Percentiles rank a stretch among this genome's conserved stretches.
Evolutionary conservation across 352 stramenopile genomes (phyloP).

Genomic region (Phytopythium boreale): DNA sequence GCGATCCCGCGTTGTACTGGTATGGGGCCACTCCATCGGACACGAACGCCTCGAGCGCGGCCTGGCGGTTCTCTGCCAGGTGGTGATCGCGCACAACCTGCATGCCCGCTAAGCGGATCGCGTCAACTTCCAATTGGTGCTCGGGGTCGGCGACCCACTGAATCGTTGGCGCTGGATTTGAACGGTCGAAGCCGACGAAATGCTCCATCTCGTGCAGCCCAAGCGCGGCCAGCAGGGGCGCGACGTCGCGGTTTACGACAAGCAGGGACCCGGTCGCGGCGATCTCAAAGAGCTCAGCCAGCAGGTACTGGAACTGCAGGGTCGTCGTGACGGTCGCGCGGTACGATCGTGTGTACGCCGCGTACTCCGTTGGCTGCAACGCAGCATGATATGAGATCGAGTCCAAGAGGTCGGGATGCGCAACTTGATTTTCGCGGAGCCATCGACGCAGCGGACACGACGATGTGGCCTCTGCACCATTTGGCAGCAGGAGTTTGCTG

Average conservation of each 20-base stretch:
- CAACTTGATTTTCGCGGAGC: slow-evolving; percentile 48
- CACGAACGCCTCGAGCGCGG: slow-evolving; percentile 59
- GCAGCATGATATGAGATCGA: slow-evolving; percentile 52
- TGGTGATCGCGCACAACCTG: slow-evolving; percentile 51
- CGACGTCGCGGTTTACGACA: slow-evolving; percentile 61
- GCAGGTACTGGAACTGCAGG: slow-evolving; percentile 72
- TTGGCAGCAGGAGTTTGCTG: slow-evolving; percentile 60
- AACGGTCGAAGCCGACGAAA: slow-evolving; percentile 60
- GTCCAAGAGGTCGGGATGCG: slow-evolving; percentile 51
- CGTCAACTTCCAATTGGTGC: slow-evolving; percentile 54
- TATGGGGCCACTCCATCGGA: slow-evolving; percentile 46
- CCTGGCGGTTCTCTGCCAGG: slow-evolving; percentile 53
- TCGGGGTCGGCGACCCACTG: slow-evolving; percentile 45
- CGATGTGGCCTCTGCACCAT: slow-evolving; percentile 35
- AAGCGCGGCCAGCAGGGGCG: slow-evolving; percentile 44
- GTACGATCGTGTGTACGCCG: slow-evolving; percentile 69
- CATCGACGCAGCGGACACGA: slow-evolving; percentile 74
- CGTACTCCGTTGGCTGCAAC: slow-evolving; percentile 65
- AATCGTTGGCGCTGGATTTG: slow-evolving; percentile 41
- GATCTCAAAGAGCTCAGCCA: slow-evolving; percentile 83
- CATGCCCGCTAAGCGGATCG: slow-evolving; percentile 58
- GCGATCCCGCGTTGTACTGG: slow-evolving; percentile 32
- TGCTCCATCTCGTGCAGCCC: slow-evolving; percentile 57
- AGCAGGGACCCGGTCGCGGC: slow-evolving; percentile 62
- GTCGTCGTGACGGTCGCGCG: slow-evolving; percentile 71